Conservation (phyloP, 306 rosid species). For the Malus sylvestris region DNA sequence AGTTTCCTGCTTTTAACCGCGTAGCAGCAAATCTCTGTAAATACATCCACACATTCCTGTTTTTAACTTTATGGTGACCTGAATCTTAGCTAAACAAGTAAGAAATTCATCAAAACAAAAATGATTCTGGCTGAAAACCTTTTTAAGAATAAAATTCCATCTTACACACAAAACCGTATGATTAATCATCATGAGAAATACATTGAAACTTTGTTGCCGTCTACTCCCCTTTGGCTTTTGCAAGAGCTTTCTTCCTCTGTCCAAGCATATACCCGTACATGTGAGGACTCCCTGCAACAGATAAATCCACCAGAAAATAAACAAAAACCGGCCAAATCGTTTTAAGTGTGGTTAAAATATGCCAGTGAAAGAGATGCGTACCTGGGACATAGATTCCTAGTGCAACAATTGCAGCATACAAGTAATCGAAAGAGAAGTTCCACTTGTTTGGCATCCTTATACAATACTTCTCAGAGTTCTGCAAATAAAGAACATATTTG, state of each 20-base stretch:
- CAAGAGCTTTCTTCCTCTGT: constrained; percentile 69
- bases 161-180: constrained; percentile 1
- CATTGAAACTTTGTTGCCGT: background rate
- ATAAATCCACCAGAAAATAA: constrained; percentile 5
- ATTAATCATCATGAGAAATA: constrained; percentile 4
- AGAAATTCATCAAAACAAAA: background rate
- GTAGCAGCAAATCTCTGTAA: too few species aligned
- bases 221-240: constrained; percentile 54
- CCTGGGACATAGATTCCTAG: constrained; percentile 69
- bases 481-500: constrained; percentile 17
- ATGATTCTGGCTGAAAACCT: background rate
- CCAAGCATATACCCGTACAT: constrained; percentile 65
- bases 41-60: too few species aligned
- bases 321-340: background rate
- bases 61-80: too few species aligned
- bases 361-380: constrained; percentile 20
- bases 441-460: constrained; percentile 79
- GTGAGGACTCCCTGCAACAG: constrained; percentile 68
- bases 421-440: constrained; percentile 76
- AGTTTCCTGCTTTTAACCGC: too few species aligned
- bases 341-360: background rate
- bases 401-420: constrained; percentile 35
- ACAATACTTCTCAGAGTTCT: constrained; percentile 65
- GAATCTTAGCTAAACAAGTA: too few species aligned
- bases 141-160: background rate